Base-by-base conservation (phyloP, 192 early-diverging fungal genomes). In the Entomortierella lignicola region DNA sequence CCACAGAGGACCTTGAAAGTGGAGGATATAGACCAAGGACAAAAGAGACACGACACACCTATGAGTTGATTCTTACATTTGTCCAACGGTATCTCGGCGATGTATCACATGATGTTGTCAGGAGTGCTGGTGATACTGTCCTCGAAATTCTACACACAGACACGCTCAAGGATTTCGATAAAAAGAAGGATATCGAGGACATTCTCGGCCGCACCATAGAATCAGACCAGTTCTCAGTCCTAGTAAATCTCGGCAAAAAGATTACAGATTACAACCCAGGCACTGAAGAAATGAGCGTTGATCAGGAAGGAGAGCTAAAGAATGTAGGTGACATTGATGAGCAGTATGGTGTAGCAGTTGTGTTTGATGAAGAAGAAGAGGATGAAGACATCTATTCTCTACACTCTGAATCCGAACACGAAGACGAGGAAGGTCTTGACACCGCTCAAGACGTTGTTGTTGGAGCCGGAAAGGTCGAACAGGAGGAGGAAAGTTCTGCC, bases 291-390 rank as follows among this genome's bases (percentile, higher is more conserved):
- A 79, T 83, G 69, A 86, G 77, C 30, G 87, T 82, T 5, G 94
- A 92, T 44, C 88, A 89, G 44, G 86, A 84, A 34, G 85, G 83
- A 25, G 85, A 83, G 30, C 43, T 79, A 67, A 79, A 70, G 56
- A 81, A 65, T 10, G 85, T 74, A 8, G 91, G 80, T 54, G 89
- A 85, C 7, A 89, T 88, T 32, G 97, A 96, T 48, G 95, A 98
- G 48, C 93, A 96, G 69, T 80, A 92, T 13, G 97, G 96, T 52
- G 94, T 99, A 20, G 96, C 97, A 4, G 97, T 99, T 18, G 93
- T 96, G 1, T 97, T 99, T 82, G 97, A 96, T 66, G 97, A 96
- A 52, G 96, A 96, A 18, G 94, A 97, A 15, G 96, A 98, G 21
- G 92, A 93, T 8, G 93, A 94, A 18, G 92, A 93, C 55, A 91